Conservation (phyloP, 2,329 filamentous ascomycete genomes). For the Cyphellophora attinorum region DNA sequence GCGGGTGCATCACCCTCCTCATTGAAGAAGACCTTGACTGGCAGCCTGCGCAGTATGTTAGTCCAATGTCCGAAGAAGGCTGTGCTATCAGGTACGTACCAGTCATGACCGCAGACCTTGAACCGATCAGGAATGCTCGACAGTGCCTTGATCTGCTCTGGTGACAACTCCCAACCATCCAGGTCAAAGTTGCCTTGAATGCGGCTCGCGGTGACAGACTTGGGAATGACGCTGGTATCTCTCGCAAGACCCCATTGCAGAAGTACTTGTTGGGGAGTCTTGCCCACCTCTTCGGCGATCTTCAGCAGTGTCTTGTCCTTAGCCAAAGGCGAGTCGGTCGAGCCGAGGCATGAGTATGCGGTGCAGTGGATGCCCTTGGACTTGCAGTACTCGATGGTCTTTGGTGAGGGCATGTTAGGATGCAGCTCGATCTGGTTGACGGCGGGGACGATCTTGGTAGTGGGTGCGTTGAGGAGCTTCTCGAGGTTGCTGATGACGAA, state of each 20-base stretch:
- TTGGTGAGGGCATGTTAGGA: slow-evolving; percentile 71
- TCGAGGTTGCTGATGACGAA: slow-evolving; percentile 74
- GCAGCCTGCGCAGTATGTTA: slow-evolving; percentile 25
- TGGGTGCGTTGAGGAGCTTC: slow-evolving; percentile 59
- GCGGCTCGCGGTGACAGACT: slow-evolving; percentile 63
- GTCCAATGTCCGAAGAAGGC: too few species aligned
- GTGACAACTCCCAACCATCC: slow-evolving; percentile 63
- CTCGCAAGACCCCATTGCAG: slow-evolving; percentile 73
- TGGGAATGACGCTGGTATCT: slow-evolving; percentile 76
- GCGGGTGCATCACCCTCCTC: slow-evolving; percentile 2
- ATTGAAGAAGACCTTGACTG: slow-evolving; percentile 65
- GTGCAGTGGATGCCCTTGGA: slow-evolving; percentile 64
- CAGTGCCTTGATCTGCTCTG: slow-evolving; percentile 62
- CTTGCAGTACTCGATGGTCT: slow-evolving; percentile 63
- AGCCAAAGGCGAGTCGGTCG: slow-evolving; percentile 59
- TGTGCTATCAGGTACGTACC: too few species aligned
- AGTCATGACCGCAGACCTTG: slow-evolving; percentile 67
- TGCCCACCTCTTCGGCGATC: slow-evolving; percentile 19
- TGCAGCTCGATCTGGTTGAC: slow-evolving; percentile 73
- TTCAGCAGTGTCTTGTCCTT: slow-evolving; percentile 29
- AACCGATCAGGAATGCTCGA: slow-evolving; percentile 63
- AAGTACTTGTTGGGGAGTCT: slow-evolving; percentile 56
- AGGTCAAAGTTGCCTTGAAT: slow-evolving; percentile 70
- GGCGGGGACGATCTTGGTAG: slow-evolving; percentile 53
- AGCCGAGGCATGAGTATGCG: slow-evolving; percentile 59